Base-by-base conservation (phyloP, 306 rosid genomes). In the Aeschynomene evenia region DNA sequence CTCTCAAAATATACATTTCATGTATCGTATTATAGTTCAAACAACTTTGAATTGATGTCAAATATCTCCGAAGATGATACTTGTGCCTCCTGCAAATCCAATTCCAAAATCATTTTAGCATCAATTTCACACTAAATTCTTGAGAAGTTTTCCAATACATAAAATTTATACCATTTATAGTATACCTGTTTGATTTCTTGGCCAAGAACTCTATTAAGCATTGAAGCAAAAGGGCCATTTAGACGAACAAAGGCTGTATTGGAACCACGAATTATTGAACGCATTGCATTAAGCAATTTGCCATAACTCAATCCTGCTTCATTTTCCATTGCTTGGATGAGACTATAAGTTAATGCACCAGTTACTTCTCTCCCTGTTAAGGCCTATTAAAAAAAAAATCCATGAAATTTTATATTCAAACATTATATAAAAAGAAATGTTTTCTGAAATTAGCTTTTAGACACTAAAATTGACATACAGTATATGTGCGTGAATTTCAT, bases 291-390 rank as follows among this genome's bases (percentile, higher is more conserved):
- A 0, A 80, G 40, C 78, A 86, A 67, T 5, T 48, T 56, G 1
- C 85, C 87, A 31, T 86, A 86, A 2, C 77, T 83, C 9, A 70
- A 19, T 19, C 79, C 72, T 2, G 77, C 79, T 70, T 78, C 85
- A 37, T 70, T 72, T 66, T 86, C 74, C 66, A 62, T 63, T 0
- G 80, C 73, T 68, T 77, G 80, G 33, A 85, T 83, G 70, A 85
- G 79, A 59, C 85, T 73, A 14, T 72, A 86, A 2, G 90, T 86
- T 82, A 86, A 67, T 2, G 81, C 90, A 21, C 87, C 90, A 14
- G 79, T 78, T 3, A 26, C 21, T 20, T 28, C 28, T 1, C 28
- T 71, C 2, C 85, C 85, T 31, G 82, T 39, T 1, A 87, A 67
- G 50, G 80, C 87, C 92, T 87, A 21, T 48, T 20, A 19, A 39